Percentiles rank a stretch among this genome's conserved stretches.
These are phyloP conservation scores for Solanum chacoense DNA, from an alignment of 305 asterid species.

Conservation along the genomic window DNA sequence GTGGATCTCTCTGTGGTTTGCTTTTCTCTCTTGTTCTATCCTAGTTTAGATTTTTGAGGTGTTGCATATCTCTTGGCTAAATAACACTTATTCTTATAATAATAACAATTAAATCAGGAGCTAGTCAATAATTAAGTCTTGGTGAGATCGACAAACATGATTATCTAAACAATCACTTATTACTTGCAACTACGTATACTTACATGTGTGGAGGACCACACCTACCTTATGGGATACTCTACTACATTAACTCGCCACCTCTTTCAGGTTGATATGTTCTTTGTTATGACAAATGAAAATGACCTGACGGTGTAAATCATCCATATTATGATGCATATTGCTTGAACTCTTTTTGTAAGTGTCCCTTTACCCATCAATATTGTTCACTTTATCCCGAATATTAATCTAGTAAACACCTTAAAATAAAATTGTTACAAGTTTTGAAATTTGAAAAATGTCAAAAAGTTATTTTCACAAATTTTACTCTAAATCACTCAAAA, in stretches of 20 bases:
- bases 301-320: too few relatives aligned
- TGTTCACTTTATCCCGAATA: background rate
- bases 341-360: background rate
- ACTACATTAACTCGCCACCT: background rate
- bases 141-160: background rate
- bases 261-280: background rate
- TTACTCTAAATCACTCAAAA: background rate
- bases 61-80: background rate
- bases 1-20: background rate
- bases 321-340: background rate
- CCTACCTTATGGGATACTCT: background rate
- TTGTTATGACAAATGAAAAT: too few relatives aligned
- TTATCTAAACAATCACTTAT: too few relatives aligned
- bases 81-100: background rate
- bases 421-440: background rate
- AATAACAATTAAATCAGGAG: background rate
- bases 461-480: background rate
- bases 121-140: background rate
- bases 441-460: background rate
- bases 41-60: background rate
- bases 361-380: background rate
- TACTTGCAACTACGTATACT: background rate
- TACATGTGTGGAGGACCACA: background rate
- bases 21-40: background rate
- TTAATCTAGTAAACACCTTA: background rate